Conservation (phyloP, 169 alveolate species). For the Amoebophrya sp. region DNA sequence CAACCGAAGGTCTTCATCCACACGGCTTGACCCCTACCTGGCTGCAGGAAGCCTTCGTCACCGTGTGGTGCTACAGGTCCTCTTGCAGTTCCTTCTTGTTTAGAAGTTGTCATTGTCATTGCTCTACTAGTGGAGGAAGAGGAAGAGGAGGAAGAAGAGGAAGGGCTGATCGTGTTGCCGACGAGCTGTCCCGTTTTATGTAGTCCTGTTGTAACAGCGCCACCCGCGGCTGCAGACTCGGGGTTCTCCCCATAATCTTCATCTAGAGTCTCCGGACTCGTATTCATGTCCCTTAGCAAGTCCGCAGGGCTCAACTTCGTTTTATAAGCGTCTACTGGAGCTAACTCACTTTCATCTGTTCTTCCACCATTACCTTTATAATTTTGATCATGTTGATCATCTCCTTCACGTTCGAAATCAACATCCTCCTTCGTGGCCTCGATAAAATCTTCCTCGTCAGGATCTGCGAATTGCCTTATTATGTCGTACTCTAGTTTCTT, state of each 20-base stretch:
- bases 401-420: neutral
- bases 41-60: neutral
- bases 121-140: too few relatives aligned
- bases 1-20: conserved; percentile 93
- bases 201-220: too few relatives aligned
- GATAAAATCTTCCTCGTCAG: neutral
- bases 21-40: conserved; percentile 56
- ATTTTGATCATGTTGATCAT: too few relatives aligned
- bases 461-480: neutral
- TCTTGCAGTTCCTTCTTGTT: too few relatives aligned
- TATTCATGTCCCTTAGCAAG: neutral
- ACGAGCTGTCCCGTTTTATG: too few relatives aligned
- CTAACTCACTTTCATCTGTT: neutral
- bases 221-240: too few relatives aligned
- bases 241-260: too few relatives aligned
- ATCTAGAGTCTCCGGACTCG: neutral
- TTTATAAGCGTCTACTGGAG: neutral
- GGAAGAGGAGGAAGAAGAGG: too few relatives aligned
- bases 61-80: too few relatives aligned
- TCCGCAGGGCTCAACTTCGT: neutral
- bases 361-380: neutral
- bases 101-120: too few relatives aligned
- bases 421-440: neutral
- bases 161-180: too few relatives aligned
- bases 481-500: neutral